Evolutionary conservation across 352 stramenopile species (phyloP), one percentile per base, ranked within the genome.

Genomic region (Aphanomyces euteiches): DNA sequence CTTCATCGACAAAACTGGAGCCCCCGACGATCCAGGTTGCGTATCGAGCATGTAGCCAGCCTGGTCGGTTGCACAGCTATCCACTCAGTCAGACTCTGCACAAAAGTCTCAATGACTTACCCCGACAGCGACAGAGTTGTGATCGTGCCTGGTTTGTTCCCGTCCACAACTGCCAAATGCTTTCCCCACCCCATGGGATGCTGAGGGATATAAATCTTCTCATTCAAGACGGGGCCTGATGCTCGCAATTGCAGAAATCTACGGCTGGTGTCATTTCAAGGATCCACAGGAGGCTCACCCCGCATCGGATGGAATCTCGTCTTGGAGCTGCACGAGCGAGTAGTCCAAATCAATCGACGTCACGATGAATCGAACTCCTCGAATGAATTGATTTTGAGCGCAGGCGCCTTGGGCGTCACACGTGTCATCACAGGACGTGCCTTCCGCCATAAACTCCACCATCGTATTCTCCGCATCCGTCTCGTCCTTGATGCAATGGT

Each of bases 1-100:
- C 2, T 47, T 74, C 1, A 58, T 75, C 0, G 69, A 77, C 38
- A 93, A 79, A 36, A 92, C 78, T 0, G 85, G 84, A 12, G 85
- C 86, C 3, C 84, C 85, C 3, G 84, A 93, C 19, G 81, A 86
- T 0, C 84, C 85, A 73, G 84, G 82, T 40, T 90, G 77, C 6
- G 85, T 93, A 67, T 93, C 85, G 6, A 89, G 75, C 56, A 89
- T 88, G 74, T 92, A 93, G 5, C 84, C 84, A 8, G 83, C 76
- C 54, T 92, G 79, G 36, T 75, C 75, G 4, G 74, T 68, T 21
- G 81, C 76, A 61, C 85, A 92, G 39, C 78, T 75, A 13, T 8
- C 7, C 66, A 48, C 57, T 83, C 79, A 53, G 54, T 0, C 39
- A 10, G 5, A 1, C 5, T 37, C 50, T 13, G 1, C 8, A 39